phyloP scores from a whole-genome alignment of 1,284 basidiomycete species.

The Coniferiporia sulphurascens region DNA sequence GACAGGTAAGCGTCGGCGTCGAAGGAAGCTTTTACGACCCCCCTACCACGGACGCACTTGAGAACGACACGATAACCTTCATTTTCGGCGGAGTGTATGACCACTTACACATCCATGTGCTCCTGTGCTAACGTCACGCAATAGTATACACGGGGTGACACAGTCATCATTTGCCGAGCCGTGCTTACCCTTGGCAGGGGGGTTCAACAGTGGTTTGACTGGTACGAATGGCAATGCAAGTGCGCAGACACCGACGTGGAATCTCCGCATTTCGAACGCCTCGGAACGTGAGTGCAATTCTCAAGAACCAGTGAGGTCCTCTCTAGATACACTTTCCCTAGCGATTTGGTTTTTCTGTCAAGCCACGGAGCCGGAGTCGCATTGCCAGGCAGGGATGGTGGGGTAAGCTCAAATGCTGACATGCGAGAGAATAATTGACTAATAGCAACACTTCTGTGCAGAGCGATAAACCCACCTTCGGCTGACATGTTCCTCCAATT shows the following conservation, averaged over 20 bases:
- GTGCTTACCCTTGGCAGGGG: slow-evolving; percentile 17
- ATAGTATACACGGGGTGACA: slow-evolving; percentile 17
- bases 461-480: slow-evolving; percentile 15
- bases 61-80: slow-evolving; percentile 12
- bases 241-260: slow-evolving; percentile 15
- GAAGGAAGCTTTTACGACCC: slow-evolving; percentile 18
- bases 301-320: neutral
- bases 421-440: neutral
- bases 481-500: slow-evolving; percentile 1
- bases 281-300: slow-evolving; percentile 14
- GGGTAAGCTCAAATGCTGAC: slow-evolving; percentile 11
- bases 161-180: slow-evolving; percentile 18
- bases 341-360: slow-evolving; percentile 21
- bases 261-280: slow-evolving; percentile 16
- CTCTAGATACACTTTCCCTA: neutral
- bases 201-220: slow-evolving; percentile 17
- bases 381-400: slow-evolving; percentile 20
- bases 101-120: too few relatives aligned
- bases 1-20: slow-evolving; percentile 10
- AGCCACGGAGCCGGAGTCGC: slow-evolving; percentile 14
- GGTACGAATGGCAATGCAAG: slow-evolving; percentile 2
- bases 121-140: neutral
- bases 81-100: slow-evolving; percentile 17
- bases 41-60: slow-evolving; percentile 4
- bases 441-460: neutral